phyloP scores from a whole-genome alignment of 495 filamentous ascomycete genomes.

The Aspergillus cristatus region DNA sequence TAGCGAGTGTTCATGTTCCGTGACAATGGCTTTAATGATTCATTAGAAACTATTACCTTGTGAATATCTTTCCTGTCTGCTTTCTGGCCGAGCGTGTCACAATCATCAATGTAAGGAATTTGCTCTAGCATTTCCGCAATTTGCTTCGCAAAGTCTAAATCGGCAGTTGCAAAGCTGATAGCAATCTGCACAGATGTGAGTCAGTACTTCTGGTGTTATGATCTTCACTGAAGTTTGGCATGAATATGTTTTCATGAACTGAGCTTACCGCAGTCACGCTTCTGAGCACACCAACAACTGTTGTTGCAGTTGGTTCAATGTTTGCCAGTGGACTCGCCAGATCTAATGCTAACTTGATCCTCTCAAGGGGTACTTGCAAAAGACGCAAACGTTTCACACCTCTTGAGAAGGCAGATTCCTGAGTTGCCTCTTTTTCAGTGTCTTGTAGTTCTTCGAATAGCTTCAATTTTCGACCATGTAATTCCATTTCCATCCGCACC shows the following conservation, averaged over 20 bases:
- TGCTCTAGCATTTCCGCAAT: conserved; percentile 11
- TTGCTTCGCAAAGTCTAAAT: no score
- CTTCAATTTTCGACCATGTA: background rate
- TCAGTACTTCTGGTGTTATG: no score
- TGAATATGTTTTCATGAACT: background rate
- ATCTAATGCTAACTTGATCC: conserved; percentile 10
- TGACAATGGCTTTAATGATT: no score
- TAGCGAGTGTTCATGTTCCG: no score
- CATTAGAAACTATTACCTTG: conserved; percentile 3
- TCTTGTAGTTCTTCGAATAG: conserved; percentile 6
- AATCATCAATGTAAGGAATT: conserved; percentile 14
- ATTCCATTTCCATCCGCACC: no score
- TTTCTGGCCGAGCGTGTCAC: conserved; percentile 18
- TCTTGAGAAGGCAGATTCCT: conserved; percentile 8
- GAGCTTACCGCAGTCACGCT: conserved; percentile 11
- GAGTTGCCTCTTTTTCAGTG: conserved; percentile 7
- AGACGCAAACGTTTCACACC: conserved; percentile 8
- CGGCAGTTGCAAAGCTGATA: no score
- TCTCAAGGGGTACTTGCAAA: conserved; percentile 8
- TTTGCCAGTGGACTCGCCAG: conserved; percentile 6
- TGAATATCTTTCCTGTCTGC: conserved; percentile 10
- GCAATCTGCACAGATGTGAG: no score
- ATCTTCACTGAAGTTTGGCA: conserved; percentile 2
- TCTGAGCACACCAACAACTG: conserved; percentile 11
- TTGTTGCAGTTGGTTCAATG: conserved; percentile 8